Percentiles rank a stretch among this genome's conserved stretches.
Evolutionary conservation across 768 basidiomycete genomes (phyloP).

Genomic region (Coprinellus micaceus): DNA sequence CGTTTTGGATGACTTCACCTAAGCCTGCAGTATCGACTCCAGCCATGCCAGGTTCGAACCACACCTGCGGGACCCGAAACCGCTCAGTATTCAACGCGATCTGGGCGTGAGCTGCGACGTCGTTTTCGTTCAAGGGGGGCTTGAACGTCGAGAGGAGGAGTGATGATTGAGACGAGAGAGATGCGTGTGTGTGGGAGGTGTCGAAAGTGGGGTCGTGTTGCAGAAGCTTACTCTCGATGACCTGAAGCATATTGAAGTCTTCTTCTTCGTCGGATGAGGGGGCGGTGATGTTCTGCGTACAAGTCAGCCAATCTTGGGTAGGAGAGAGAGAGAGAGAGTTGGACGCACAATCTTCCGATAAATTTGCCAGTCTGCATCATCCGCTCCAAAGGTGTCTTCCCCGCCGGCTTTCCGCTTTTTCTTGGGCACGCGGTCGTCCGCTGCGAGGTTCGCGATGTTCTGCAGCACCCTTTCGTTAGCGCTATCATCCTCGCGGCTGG

Average conservation of each 20-base stretch:
- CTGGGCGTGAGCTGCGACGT: slow-evolving; percentile 65
- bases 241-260: slow-evolving; percentile 66
- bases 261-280: slow-evolving; percentile 89
- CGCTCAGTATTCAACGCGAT: slow-evolving; percentile 90
- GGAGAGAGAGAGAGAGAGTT: neutral
- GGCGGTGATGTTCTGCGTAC: slow-evolving; percentile 58
- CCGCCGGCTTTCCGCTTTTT: slow-evolving; percentile 82
- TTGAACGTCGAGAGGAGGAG: slow-evolving; percentile 84
- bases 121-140: slow-evolving; percentile 73
- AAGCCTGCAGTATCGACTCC: slow-evolving; percentile 93
- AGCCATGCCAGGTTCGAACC: slow-evolving; percentile 91
- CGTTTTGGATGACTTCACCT: slow-evolving; percentile 85
- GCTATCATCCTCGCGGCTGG: too few relatives aligned
- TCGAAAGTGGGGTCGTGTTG: slow-evolving; percentile 84
- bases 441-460: slow-evolving; percentile 86
- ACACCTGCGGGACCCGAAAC: slow-evolving; percentile 87
- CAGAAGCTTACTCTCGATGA: slow-evolving; percentile 78
- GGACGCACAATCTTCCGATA: slow-evolving; percentile 88
- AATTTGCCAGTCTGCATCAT: slow-evolving; percentile 96
- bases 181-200: slow-evolving; percentile 74
- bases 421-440: slow-evolving; percentile 77
- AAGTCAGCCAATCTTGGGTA: neutral
- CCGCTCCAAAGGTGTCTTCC: slow-evolving; percentile 90
- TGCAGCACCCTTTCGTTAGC: slow-evolving; percentile 90
- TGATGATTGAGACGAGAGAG: slow-evolving; percentile 71